Percentiles rank a stretch among this genome's conserved stretches.
phyloP scores from a whole-genome alignment of 2,329 filamentous ascomycete species.

The Venturia asperata region DNA sequence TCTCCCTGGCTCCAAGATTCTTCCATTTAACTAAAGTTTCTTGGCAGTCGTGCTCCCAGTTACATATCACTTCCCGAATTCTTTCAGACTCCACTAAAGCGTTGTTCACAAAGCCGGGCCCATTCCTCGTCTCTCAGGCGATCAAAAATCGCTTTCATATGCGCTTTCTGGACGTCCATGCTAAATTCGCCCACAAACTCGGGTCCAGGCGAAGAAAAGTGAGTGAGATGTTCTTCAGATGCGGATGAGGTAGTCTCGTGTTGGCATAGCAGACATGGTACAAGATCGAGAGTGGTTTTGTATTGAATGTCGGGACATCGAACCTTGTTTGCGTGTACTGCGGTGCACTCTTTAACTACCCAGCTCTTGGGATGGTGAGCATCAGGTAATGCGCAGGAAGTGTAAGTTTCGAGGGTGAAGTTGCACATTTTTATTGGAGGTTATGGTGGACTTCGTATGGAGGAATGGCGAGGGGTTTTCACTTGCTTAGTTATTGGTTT shows the following conservation, averaged over 20 bases:
- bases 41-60: too few species aligned
- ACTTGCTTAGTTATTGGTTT: too few species aligned
- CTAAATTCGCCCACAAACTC: neutral
- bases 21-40: too few species aligned
- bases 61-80: neutral
- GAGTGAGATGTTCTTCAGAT: neutral
- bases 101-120: neutral
- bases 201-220: neutral
- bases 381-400: neutral
- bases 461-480: too few species aligned
- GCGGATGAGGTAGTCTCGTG: neutral
- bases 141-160: slow-evolving; percentile 1
- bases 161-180: neutral
- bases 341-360: neutral
- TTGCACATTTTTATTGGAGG: neutral
- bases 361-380: neutral
- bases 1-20: too few species aligned
- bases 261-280: neutral
- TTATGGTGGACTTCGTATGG: neutral
- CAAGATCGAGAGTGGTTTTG: neutral
- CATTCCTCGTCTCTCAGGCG: neutral
- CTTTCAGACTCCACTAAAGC: neutral
- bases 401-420: neutral
- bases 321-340: neutral
- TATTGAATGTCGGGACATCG: slow-evolving; percentile 5